Conservation (phyloP, 1,284 basidiomycete species). For the Ustilago esculenta region DNA sequence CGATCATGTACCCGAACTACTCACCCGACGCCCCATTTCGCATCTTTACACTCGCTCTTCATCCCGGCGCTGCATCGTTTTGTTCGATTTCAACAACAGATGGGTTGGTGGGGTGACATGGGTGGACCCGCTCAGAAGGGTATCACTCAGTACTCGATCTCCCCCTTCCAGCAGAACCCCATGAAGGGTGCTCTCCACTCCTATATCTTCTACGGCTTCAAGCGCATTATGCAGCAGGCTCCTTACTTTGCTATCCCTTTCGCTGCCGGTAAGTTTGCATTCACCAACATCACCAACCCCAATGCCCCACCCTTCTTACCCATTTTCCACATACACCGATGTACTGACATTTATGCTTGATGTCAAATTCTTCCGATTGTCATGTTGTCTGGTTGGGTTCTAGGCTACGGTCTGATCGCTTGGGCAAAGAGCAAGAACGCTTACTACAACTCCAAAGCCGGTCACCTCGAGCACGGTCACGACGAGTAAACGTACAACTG, state of each 20-base stretch:
- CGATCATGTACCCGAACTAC: no score
- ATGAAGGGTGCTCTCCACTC: constrained; percentile 61
- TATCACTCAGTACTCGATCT: constrained; percentile 61
- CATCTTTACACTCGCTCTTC: no score
- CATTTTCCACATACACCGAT: no score
- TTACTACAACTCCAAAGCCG: constrained; percentile 66
- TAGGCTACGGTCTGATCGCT: constrained; percentile 62
- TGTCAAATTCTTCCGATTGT: no score
- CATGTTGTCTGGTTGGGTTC: no score
- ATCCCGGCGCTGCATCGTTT: no score
- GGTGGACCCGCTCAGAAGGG: constrained; percentile 64
- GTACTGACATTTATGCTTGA: no score
- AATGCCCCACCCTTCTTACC: not conserved
- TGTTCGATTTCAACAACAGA: constrained; percentile 28
- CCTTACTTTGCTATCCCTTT: constrained; percentile 65
- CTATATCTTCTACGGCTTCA: constrained; percentile 66
- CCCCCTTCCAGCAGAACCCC: constrained; percentile 64
- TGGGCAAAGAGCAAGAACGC: constrained; percentile 63
- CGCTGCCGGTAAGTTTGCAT: constrained; percentile 49
- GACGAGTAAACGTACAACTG: constrained; percentile 50
- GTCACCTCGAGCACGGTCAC: constrained; percentile 56
- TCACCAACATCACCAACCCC: no score
- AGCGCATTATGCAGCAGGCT: constrained; percentile 61
- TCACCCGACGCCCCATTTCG: no score
- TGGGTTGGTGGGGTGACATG: constrained; percentile 67